Base-by-base conservation (phyloP, 768 basidiomycete species). In the Obba rivulosa region DNA sequence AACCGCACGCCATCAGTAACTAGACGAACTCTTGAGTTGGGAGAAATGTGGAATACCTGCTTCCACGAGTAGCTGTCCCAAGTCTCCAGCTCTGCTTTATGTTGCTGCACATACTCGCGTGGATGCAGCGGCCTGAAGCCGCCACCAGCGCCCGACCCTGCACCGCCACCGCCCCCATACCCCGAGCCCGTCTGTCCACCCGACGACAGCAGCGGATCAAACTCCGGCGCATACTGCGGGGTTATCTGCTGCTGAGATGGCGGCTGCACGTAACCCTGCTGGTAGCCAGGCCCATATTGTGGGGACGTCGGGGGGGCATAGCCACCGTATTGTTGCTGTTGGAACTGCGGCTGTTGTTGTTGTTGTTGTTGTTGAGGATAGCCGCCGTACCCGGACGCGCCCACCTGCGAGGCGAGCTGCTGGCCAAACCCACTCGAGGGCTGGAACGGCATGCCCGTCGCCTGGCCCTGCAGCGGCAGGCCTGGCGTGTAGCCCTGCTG, bases 61-160 rank as follows among this genome's bases (percentile, higher is more conserved):
- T 82, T 87, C 87, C 87, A 89, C 11, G 82, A 67, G 48, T 76
- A 78, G 7, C 65, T 34, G 55, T 88, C 83, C 87, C 87, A 89
- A 7, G 75, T 67, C 54, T 88, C 88, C 22, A 91, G 70, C 61
- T 81, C 79, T 0, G 69, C 59, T 54, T 88, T 89, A 62, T 88
- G 77, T 2, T 65, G 63, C 39, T 79, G 80, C 46, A 90, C 79
- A 53, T 73, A 78, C 39, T 86, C 78, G 35, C 85, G 78, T 0
- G 88, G 88, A 55, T 91, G 88, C 21, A 67, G 70, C 21, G 75
- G 67, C 8, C 73, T 65, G 3, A 66, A 60, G 1, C 53, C 73
- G 65, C 2, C 67, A 62, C 7, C 55, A 56, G 48, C 38, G 21
- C 48, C 43, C 20, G 46, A 16, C 3, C 37, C 44, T 18, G 51